Conservation (phyloP, 352 stramenopile species). For the Phytophthora rubi region DNA sequence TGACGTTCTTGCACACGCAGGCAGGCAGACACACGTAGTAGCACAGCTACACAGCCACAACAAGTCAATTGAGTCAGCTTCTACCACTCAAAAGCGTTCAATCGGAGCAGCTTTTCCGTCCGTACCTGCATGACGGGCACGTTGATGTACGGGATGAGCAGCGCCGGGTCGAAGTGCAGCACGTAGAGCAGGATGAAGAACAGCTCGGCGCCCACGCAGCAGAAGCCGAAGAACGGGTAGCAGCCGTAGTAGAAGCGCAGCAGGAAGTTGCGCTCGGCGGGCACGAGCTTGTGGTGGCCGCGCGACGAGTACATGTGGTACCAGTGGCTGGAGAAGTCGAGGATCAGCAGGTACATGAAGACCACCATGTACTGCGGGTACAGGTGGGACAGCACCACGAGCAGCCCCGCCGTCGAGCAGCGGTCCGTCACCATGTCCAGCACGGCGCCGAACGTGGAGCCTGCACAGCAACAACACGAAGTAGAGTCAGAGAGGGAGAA, state of each 20-base stretch:
- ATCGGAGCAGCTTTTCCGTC: not conserved
- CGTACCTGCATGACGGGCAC: slow-evolving; percentile 67
- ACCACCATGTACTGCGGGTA: slow-evolving; percentile 85
- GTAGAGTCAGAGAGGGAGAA: not conserved
- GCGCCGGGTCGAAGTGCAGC: slow-evolving; percentile 77
- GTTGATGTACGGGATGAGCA: slow-evolving; percentile 61
- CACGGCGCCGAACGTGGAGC: slow-evolving; percentile 94
- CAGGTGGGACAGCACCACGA: slow-evolving; percentile 94
- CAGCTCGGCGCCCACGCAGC: slow-evolving; percentile 92
- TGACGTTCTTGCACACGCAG: slow-evolving; percentile 93
- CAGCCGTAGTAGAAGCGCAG: slow-evolving; percentile 94
- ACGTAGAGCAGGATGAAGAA: slow-evolving; percentile 94
- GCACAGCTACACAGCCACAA: slow-evolving; percentile 53
- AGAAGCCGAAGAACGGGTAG: slow-evolving; percentile 94
- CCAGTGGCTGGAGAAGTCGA: slow-evolving; percentile 98
- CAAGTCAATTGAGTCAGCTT: slow-evolving; percentile 13
- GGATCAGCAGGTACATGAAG: slow-evolving; percentile 92
- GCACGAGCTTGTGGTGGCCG: slow-evolving; percentile 96
- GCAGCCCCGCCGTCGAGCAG: slow-evolving; percentile 95
- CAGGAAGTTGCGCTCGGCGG: slow-evolving; percentile 93
- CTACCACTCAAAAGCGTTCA: not conserved
- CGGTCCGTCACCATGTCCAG: slow-evolving; percentile 99
- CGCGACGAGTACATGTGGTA: slow-evolving; percentile 97
- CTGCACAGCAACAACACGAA: slow-evolving; percentile 28
- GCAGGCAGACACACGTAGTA: slow-evolving; percentile 91